Conservation (phyloP, 805 yeast genomes). For the Lipomyces spencermartinsiae region DNA sequence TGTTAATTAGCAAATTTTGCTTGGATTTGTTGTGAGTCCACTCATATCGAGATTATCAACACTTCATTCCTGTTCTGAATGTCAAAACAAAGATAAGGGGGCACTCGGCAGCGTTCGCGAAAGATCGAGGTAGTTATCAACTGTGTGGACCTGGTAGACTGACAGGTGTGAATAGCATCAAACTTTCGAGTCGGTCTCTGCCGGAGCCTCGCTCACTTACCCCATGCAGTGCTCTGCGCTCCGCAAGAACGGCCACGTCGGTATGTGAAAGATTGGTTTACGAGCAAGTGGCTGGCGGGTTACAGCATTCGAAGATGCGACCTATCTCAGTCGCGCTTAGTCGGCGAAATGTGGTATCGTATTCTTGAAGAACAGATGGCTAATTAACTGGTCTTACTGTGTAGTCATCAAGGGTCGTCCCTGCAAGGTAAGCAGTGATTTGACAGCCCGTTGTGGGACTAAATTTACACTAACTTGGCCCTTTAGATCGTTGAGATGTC, state of each 20-base stretch:
- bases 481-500: conserved; percentile 92
- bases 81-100: neutral
- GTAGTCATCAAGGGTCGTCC: conserved; percentile 92
- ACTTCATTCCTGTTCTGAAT: neutral
- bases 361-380: neutral
- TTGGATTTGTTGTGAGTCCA: neutral
- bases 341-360: neutral
- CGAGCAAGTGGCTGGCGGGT: neutral
- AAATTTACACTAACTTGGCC: neutral
- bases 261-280: conserved; percentile 26
- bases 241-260: conserved; percentile 99
- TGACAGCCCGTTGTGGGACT: neutral
- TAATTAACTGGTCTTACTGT: conserved; percentile 1
- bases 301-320: neutral
- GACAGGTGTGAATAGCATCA: conserved; percentile 50
- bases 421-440: conserved; percentile 65
- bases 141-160: neutral
- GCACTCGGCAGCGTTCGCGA: neutral
- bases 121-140: neutral
- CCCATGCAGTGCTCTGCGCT: conserved; percentile 99
- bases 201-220: conserved; percentile 98
- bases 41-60: neutral
- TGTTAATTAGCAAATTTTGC: neutral
- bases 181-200: conserved; percentile 96
- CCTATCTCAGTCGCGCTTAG: neutral